A percentile compares a stretch with the other conserved stretches of the same genome.
phyloP scores from a whole-genome alignment of 1,284 basidiomycete genomes.

The Kwoniella shivajii region DNA sequence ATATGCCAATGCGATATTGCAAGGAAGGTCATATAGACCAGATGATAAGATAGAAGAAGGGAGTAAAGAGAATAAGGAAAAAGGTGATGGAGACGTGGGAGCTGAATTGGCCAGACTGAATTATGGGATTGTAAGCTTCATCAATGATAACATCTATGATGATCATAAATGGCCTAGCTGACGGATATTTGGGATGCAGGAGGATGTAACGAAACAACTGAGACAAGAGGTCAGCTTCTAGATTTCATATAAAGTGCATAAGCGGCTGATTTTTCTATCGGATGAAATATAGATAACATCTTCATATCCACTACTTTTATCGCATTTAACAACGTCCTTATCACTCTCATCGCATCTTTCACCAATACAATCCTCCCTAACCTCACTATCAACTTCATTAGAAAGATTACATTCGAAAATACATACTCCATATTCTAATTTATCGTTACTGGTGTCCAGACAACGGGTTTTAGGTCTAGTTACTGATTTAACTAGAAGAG shows the following conservation, averaged over 20 bases:
- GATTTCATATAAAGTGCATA: not conserved
- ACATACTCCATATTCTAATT: constrained; percentile 72
- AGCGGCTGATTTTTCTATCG: not conserved
- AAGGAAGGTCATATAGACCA: constrained; percentile 71
- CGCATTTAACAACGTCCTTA: constrained; percentile 64
- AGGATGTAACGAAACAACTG: constrained; percentile 84
- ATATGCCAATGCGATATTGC: constrained; percentile 83
- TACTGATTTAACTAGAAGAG: constrained; percentile 77
- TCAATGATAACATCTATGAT: not conserved
- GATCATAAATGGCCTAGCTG: not conserved
- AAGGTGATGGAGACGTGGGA: constrained; percentile 75
- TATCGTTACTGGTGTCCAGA: constrained; percentile 69
- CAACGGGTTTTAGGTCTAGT: constrained; percentile 76
- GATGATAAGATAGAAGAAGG: constrained; percentile 47
- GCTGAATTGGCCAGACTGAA: constrained; percentile 81
- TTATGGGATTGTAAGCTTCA: constrained; percentile 63
- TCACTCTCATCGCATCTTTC: constrained; percentile 59
- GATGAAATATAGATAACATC: constrained; percentile 48
- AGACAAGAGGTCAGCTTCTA: constrained; percentile 68
- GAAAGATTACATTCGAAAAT: constrained; percentile 79
- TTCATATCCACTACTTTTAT: constrained; percentile 53
- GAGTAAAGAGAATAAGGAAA: constrained; percentile 17
- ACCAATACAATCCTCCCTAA: constrained; percentile 48
- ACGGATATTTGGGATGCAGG: constrained; percentile 54
- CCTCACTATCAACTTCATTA: constrained; percentile 39